Evolutionary conservation across 352 stramenopile genomes (phyloP), one percentile per base, ranked within the genome.

Genomic region (Halophytophthora polymorphica): DNA sequence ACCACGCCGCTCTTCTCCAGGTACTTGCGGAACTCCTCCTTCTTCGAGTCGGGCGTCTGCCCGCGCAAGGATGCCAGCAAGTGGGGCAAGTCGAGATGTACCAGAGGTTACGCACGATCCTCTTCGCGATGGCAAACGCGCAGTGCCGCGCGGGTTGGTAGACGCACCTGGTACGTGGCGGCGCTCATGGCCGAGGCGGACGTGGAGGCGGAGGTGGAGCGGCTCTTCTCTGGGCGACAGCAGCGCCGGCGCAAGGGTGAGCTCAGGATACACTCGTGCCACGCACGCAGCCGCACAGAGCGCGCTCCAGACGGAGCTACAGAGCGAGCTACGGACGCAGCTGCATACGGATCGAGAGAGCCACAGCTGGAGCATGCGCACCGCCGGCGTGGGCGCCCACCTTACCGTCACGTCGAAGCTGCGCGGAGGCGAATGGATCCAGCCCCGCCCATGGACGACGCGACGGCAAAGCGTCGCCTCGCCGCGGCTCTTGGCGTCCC

Each of bases 1-100:
- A 99, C 96, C 5, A 98, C 96, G 31, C 96, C 96, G 37, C 86
- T 96, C 62, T 98, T 98, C 74, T 99, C 96, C 2, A 99, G 74
- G 64, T 99, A 99, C 65, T 97, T 98, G 59, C 93, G 75, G 70
- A 98, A 99, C 77, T 99, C 96, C 67, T 99, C 94, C 65, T 99
- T 99, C 77, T 98, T 98, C 5, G 83, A 95, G 70, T 98, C 91
- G 18, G 96, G 90, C 22, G 90, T 97, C 90, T 98, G 53, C 13
- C 17, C 51, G n/a, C 3, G 8, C 11, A 22, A 42, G 44, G 10
- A 23, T 17, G 2, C 23, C 4, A 22, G 4, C 18, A 29, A n/a
- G 25, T 3, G 38, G n/a, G n/a, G n/a, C n/a, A n/a, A n/a, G n/a
- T n/a, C n/a, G n/a, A n/a, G n/a, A n/a, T n/a, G n/a, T 31, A 8